A percentile compares a stretch with the other conserved stretches of the same genome.
phyloP scores from a whole-genome alignment of 2,329 filamentous ascomycete species.

The Ceratocystis eucalypticola region DNA sequence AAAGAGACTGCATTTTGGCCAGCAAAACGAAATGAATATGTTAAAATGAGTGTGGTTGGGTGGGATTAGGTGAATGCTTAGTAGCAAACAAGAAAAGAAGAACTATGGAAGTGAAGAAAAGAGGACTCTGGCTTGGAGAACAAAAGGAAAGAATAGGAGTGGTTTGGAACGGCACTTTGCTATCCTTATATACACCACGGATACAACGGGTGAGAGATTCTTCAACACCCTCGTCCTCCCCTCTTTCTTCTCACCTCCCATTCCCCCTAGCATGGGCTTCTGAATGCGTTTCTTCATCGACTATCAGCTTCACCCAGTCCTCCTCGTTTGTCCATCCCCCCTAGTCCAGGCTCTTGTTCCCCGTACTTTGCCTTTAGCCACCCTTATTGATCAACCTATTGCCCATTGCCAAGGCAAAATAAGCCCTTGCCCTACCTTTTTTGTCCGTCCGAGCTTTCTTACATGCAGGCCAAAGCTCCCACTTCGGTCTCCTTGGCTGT shows the following conservation, averaged over 20 bases:
- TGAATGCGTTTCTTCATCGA: neutral
- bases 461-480: neutral
- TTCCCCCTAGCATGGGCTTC: neutral
- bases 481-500: no score
- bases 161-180: neutral
- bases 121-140: constrained; percentile 3
- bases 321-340: neutral
- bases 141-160: neutral
- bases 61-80: neutral
- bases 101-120: constrained; percentile 9
- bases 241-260: neutral
- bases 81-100: constrained; percentile 10
- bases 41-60: neutral
- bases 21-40: constrained; percentile 10
- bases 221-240: neutral
- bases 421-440: neutral
- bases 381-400: neutral
- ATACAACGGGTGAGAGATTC: neutral
- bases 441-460: neutral
- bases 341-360: no score
- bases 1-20: constrained; percentile 20
- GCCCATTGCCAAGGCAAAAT: neutral
- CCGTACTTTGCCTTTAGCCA: neutral
- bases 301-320: neutral
- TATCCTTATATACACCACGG: neutral